Evolutionary conservation across 23 red algal genomes (phyloP).

Genomic region (Cyanidium caldarium): DNA sequence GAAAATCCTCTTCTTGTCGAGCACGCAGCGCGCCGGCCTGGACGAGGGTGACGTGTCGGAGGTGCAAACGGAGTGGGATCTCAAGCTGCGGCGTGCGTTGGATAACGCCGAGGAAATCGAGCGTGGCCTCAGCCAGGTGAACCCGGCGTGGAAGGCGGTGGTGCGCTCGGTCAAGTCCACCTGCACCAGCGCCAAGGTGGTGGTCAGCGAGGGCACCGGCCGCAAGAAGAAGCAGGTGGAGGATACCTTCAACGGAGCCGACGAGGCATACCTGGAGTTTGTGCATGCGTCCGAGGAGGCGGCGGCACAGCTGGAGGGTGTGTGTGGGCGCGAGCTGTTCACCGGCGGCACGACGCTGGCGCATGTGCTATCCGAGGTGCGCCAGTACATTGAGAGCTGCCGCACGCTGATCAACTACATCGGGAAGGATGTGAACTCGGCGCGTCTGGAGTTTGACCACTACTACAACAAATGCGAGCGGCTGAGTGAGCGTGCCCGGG

Average conservation of each 20-base stretch:
- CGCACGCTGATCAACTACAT: constrained; percentile 2
- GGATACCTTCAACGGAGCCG: background rate
- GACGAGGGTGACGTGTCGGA: constrained; percentile 1
- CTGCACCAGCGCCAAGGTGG: background rate
- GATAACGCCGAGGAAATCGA: background rate
- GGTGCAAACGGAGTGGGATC: background rate
- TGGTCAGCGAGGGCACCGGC: background rate
- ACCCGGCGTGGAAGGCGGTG: background rate
- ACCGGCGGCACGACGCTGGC: constrained; percentile 2
- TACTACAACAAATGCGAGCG: constrained; percentile 9
- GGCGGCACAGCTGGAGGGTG: background rate
- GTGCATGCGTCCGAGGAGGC: background rate
- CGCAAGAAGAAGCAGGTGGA: background rate
- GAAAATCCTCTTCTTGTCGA: constrained; percentile 1
- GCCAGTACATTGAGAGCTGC: background rate
- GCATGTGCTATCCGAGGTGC: background rate
- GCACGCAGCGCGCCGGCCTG: background rate
- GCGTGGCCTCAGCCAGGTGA: background rate
- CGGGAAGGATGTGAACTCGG: background rate
- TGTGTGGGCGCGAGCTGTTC: background rate
- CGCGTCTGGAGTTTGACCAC: constrained; percentile 6
- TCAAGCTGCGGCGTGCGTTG: background rate
- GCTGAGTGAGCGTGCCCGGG: constrained; percentile 1
- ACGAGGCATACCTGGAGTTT: background rate
- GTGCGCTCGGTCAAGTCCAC: background rate